Evolutionary conservation across 2,329 filamentous ascomycete genomes (phyloP).

Genomic region (Diaporthe longicolla): DNA sequence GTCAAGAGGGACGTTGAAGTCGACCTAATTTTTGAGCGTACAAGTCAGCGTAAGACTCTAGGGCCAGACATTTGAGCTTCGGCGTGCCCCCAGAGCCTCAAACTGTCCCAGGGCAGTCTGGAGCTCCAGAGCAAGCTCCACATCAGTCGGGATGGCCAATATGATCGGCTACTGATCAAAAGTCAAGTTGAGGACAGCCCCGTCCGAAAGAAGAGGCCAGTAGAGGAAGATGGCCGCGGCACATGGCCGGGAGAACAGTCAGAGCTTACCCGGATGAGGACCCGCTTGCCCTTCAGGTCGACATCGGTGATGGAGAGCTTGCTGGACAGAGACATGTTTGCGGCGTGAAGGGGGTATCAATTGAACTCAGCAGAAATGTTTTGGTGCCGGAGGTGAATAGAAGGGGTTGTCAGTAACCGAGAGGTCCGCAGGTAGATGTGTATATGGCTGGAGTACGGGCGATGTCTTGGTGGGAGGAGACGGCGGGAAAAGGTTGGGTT

Average conservation of each 20-base stretch:
- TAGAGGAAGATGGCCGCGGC: neutral
- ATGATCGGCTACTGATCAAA: too few species aligned
- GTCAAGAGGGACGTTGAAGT: constrained; percentile 99
- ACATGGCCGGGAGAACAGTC: neutral
- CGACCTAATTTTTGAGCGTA: constrained; percentile 73
- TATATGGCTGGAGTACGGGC: constrained; percentile 33
- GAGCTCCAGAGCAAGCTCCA: constrained; percentile 6
- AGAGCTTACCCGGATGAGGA: constrained; percentile 89
- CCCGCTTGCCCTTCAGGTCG: constrained; percentile 97
- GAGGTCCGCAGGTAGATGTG: constrained; percentile 5
- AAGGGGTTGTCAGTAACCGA: constrained; percentile 32
- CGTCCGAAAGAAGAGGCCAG: neutral
- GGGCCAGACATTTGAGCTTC: neutral
- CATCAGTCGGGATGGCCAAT: neutral
- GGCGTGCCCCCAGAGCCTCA: neutral
- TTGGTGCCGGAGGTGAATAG: constrained; percentile 43
- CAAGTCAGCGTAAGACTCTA: constrained; percentile 44
- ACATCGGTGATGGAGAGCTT: constrained; percentile 98
- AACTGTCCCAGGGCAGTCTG: neutral
- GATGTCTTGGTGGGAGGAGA: constrained; percentile 44
- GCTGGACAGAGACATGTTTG: constrained; percentile 94
- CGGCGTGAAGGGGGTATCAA: constrained; percentile 42
- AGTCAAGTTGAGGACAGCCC: neutral
- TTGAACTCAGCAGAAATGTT: constrained; percentile 35
- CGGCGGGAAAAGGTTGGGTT: constrained; percentile 35